Conservation (phyloP, 139 green algal genomes). For the Coelastrella sp. region DNA sequence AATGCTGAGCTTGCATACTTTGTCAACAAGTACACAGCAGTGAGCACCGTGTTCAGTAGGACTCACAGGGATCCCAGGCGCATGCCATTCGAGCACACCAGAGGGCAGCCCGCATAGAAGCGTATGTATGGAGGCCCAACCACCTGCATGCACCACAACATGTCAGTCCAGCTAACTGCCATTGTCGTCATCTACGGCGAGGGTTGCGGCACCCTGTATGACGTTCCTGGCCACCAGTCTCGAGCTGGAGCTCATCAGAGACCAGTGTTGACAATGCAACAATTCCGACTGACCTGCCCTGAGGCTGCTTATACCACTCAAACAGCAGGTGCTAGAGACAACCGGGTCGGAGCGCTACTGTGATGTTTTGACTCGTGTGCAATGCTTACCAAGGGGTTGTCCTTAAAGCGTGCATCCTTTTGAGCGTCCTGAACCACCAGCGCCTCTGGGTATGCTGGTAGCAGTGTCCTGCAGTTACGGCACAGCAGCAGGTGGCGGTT, state of each 20-base stretch:
- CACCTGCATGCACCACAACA: neutral
- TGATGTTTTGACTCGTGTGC: neutral
- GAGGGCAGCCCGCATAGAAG: conserved; percentile 91
- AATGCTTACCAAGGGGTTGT: conserved; percentile 25
- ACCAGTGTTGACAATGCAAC: too few relatives aligned
- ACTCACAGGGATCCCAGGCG: conserved; percentile 81
- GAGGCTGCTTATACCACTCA: too few relatives aligned
- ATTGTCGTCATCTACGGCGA: too few relatives aligned
- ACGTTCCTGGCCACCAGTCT: too few relatives aligned
- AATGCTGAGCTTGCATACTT: neutral
- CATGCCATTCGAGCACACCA: conserved; percentile 72
- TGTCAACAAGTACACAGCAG: neutral
- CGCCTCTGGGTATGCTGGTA: conserved; percentile 75
- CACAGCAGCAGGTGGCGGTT: too few relatives aligned
- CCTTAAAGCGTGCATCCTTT: conserved; percentile 78
- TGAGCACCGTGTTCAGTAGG: neutral
- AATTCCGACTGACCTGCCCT: too few relatives aligned
- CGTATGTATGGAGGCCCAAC: conserved; percentile 71
- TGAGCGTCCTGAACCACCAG: conserved; percentile 82
- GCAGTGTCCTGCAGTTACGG: conserved; percentile 71
- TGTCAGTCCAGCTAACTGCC: neutral
- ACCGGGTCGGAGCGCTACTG: too few relatives aligned
- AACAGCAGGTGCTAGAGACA: too few relatives aligned
- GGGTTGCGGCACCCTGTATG: too few relatives aligned
- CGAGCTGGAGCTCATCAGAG: too few relatives aligned